These are phyloP conservation scores for Strobilomyces echinocephalus DNA, from an alignment of 768 basidiomycete genomes.

Conservation along the genomic window DNA sequence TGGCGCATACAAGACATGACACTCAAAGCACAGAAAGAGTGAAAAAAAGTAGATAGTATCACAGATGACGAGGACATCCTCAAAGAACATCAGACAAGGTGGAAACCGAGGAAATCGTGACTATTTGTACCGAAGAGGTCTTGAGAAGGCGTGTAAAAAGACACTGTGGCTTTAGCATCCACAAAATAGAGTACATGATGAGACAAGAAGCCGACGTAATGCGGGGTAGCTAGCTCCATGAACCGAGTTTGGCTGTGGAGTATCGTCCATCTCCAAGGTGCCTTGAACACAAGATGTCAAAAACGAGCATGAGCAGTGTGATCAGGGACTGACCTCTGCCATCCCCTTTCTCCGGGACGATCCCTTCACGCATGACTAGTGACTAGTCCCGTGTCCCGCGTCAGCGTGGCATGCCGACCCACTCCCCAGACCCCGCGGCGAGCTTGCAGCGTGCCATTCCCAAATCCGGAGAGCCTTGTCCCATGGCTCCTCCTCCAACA, in stretches of 20 bases:
- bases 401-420: background rate
- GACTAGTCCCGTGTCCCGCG: background rate
- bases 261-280: background rate
- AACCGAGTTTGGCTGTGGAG: background rate
- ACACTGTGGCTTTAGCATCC: constrained; percentile 18
- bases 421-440: constrained; percentile 6
- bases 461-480: constrained; percentile 13
- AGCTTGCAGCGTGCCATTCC: constrained; percentile 16
- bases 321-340: background rate
- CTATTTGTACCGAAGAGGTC: constrained; percentile 18
- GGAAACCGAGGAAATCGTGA: constrained; percentile 13
- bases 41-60: too few relatives aligned
- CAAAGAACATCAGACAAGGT: too few relatives aligned
- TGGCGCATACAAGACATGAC: too few relatives aligned
- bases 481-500: background rate
- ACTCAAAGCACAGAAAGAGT: too few relatives aligned
- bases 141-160: constrained; percentile 2
- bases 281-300: too few relatives aligned
- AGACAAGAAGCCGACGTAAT: background rate
- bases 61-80: too few relatives aligned
- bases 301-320: too few relatives aligned
- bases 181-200: too few relatives aligned
- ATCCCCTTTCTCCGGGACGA: background rate
- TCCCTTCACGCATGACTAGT: background rate
- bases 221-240: too few relatives aligned